Conservation (phyloP, 129 eudicot species). For the Daucus carota region DNA sequence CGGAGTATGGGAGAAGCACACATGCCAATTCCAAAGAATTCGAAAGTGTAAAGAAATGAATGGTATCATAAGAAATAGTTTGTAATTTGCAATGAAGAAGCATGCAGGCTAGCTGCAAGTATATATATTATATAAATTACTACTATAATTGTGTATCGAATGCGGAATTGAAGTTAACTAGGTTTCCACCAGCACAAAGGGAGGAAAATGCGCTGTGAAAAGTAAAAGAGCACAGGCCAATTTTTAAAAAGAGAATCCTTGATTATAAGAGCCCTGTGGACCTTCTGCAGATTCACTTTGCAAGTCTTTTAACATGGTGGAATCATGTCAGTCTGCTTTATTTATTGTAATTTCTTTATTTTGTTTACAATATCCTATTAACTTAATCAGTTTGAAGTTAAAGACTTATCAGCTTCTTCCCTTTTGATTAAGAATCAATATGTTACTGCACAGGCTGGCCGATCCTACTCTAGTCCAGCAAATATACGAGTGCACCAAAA, state of each 20-base stretch:
- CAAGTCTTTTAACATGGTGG: constrained; percentile 11
- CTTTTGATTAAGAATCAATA: too few species aligned
- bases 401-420: not conserved
- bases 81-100: too few species aligned
- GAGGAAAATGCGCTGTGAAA: not conserved
- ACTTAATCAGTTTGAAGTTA: not conserved
- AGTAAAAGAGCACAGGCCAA: not conserved
- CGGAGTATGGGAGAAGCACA: too few species aligned
- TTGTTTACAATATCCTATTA: not conserved
- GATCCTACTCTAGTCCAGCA: too few species aligned
- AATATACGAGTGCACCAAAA: too few species aligned
- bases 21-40: too few species aligned
- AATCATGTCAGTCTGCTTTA: not conserved
- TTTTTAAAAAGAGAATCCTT: constrained; percentile 2
- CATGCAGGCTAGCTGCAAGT: too few species aligned
- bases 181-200: constrained; percentile 13
- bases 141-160: not conserved
- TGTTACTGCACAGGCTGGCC: not conserved
- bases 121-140: too few species aligned
- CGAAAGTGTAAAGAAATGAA: too few species aligned
- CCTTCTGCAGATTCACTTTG: not conserved
- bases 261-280: not conserved
- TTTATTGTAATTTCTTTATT: too few species aligned
- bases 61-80: too few species aligned
- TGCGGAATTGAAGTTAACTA: not conserved